phyloP scores from a whole-genome alignment of 495 filamentous ascomycete species.

The Daldinia grandis region DNA sequence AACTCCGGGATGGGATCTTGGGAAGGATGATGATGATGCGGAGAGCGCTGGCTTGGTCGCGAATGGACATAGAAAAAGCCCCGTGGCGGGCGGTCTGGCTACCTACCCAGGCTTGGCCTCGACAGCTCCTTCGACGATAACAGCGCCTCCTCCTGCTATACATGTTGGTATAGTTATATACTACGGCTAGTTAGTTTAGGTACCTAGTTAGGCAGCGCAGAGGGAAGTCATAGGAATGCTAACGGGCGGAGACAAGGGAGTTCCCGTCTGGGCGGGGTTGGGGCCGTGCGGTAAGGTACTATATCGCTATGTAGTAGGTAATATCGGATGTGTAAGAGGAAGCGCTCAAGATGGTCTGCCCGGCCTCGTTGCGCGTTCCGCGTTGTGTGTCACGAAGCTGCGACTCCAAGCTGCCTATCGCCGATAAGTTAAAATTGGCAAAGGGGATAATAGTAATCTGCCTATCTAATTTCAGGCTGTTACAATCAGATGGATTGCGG shows the following conservation, averaged over 20 bases:
- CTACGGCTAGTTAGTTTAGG: no score
- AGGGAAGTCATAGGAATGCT: neutral
- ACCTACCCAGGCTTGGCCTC: neutral
- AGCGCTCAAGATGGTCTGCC: neutral
- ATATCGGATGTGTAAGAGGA: neutral
- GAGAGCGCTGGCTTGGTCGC: neutral
- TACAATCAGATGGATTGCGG: slow-evolving; percentile 16
- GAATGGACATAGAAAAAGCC: neutral
- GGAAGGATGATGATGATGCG: slow-evolving; percentile 1
- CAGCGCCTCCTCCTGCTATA: slow-evolving; percentile 38
- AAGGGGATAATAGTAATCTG: slow-evolving; percentile 1
- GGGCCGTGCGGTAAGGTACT: neutral
- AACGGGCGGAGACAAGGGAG: slow-evolving; percentile 14
- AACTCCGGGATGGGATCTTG: neutral
- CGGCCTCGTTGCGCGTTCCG: neutral
- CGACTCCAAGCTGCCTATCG: neutral
- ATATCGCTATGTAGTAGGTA: neutral
- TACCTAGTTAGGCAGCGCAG: no score
- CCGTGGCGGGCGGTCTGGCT: neutral
- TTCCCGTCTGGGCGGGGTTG: slow-evolving; percentile 20
- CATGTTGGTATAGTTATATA: slow-evolving; percentile 2
- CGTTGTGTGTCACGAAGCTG: neutral
- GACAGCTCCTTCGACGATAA: slow-evolving; percentile 31
- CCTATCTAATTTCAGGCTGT: slow-evolving; percentile 22
- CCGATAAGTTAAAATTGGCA: neutral